Percentiles rank a stretch among this genome's conserved stretches.
Evolutionary conservation across 2,329 filamentous ascomycete species (phyloP).

Genomic region (Calycina herbarum): DNA sequence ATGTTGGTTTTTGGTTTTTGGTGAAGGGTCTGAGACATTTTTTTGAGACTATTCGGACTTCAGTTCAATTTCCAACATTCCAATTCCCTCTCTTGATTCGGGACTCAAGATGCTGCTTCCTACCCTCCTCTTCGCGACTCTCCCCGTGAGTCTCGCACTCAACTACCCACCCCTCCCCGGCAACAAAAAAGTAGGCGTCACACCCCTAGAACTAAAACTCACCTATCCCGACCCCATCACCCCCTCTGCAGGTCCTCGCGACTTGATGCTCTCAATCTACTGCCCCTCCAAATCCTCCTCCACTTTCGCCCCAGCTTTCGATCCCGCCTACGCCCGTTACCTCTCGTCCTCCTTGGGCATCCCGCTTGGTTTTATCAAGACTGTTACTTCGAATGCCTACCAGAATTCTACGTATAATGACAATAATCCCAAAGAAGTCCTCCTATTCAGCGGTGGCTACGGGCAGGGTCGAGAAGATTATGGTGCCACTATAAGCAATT

Average conservation of each 20-base stretch:
- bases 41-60: background rate
- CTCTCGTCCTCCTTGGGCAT: conserved; percentile 26
- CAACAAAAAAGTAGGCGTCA: conserved; percentile 19
- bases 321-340: conserved; percentile 32
- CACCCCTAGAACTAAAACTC: conserved; percentile 23
- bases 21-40: background rate
- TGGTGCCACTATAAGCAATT: conserved; percentile 4
- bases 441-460: conserved; percentile 37
- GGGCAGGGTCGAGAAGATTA: conserved; percentile 33
- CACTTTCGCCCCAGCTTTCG: conserved; percentile 29
- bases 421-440: conserved; percentile 22
- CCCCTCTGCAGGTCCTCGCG: conserved; percentile 22
- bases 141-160: background rate
- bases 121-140: background rate
- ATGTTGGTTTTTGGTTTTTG: background rate
- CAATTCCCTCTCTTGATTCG: no score
- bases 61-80: no score
- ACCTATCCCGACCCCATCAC: conserved; percentile 31
- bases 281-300: conserved; percentile 25
- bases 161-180: conserved; percentile 26
- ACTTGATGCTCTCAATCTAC: conserved; percentile 35
- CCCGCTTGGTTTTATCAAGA: conserved; percentile 32
- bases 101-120: conserved; percentile 7
- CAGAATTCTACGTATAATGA: conserved; percentile 13
- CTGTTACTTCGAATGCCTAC: conserved; percentile 25